phyloP scores from a whole-genome alignment of 495 filamentous ascomycete genomes.

The Xylaria scruposa region DNA sequence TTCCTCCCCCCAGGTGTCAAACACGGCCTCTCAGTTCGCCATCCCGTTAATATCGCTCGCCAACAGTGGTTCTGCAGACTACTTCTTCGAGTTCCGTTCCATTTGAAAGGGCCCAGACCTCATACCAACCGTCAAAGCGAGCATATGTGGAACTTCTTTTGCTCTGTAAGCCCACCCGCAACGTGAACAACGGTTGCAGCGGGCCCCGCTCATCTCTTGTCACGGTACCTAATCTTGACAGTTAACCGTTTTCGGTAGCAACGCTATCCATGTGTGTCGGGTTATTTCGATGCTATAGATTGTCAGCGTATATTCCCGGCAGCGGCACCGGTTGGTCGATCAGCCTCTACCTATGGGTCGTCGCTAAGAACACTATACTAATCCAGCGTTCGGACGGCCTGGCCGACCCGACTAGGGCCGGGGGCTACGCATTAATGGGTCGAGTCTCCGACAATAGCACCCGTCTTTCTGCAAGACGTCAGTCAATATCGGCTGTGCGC shows the following conservation, averaged over 20 bases:
- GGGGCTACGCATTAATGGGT: constrained; percentile 11
- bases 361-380: constrained; percentile 5
- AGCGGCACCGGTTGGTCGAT: constrained; percentile 28
- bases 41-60: neutral
- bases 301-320: constrained; percentile 21
- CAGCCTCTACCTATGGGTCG: constrained; percentile 9
- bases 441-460: constrained; percentile 20
- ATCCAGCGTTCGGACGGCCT: constrained; percentile 16
- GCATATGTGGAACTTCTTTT: neutral
- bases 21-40: neutral
- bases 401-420: neutral
- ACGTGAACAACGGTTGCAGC: neutral
- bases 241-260: constrained; percentile 13
- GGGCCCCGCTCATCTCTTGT: constrained; percentile 12
- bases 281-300: constrained; percentile 15
- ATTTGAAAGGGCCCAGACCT: constrained; percentile 10
- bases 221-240: constrained; percentile 16
- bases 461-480: constrained; percentile 17
- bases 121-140: constrained; percentile 4
- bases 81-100: constrained; percentile 6
- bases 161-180: neutral
- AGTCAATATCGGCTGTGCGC: constrained; percentile 10
- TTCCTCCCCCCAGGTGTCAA: neutral
- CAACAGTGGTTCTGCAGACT: constrained; percentile 1
- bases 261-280: constrained; percentile 21